A percentile compares a stretch with the other conserved stretches of the same genome.
Evolutionary conservation across 352 stramenopile species (phyloP).

Genomic region (Phytophthora idaei): DNA sequence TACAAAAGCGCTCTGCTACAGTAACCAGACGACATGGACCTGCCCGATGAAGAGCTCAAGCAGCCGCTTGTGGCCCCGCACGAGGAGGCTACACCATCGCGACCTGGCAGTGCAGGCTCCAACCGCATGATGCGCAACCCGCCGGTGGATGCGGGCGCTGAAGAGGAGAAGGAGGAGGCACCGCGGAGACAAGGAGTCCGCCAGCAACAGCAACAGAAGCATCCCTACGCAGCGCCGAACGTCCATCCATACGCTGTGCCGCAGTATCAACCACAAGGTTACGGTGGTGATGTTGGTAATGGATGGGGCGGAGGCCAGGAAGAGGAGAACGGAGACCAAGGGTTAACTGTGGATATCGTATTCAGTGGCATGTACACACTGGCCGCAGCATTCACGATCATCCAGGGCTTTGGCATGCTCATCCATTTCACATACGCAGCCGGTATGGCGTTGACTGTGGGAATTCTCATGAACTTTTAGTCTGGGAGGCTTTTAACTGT

Average conservation of each 20-base stretch:
- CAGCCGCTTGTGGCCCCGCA: constrained; percentile 59
- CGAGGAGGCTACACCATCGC: constrained; percentile 12
- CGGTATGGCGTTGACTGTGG: constrained; percentile 39
- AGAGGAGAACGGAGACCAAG: constrained; percentile 47
- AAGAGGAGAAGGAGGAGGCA: constrained; percentile 69
- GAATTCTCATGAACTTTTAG: not conserved
- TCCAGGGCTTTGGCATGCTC: constrained; percentile 88
- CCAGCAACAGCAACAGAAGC: constrained; percentile 33
- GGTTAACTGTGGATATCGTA: constrained; percentile 75
- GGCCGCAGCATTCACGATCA: constrained; percentile 76
- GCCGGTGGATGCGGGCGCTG: constrained; percentile 35
- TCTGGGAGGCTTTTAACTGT: constrained; percentile 7
- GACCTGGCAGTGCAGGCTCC: constrained; percentile 13
- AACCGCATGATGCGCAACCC: constrained; percentile 30
- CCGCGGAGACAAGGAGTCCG: constrained; percentile 9
- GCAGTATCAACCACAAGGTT: constrained; percentile 74
- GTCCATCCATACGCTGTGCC: constrained; percentile 84
- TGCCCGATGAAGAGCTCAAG: constrained; percentile 78
- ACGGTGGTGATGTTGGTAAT: constrained; percentile 39
- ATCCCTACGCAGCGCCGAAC: constrained; percentile 74
- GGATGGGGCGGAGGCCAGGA: constrained; percentile 53
- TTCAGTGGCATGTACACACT: constrained; percentile 90
- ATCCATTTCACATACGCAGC: constrained; percentile 66
- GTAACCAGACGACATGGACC: constrained; percentile 52
- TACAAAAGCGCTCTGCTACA: constrained; percentile 5